Percentiles rank a stretch among this genome's conserved stretches.
Evolutionary conservation across 2,329 filamentous ascomycete species (phyloP).

Genomic region (Alternaria ethzedia): DNA sequence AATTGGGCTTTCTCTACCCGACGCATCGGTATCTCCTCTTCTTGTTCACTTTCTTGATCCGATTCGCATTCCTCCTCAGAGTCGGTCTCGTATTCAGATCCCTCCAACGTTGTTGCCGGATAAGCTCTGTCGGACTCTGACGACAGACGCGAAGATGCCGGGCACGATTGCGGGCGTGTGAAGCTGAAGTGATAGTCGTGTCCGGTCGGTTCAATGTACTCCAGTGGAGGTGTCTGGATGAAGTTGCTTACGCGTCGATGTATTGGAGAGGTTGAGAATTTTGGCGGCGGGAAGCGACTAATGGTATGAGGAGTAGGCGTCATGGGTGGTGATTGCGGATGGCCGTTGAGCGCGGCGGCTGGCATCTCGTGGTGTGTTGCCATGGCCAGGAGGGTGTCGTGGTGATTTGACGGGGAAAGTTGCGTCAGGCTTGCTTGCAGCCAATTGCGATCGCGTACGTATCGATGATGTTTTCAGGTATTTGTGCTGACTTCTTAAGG

Average conservation of each 20-base stretch:
- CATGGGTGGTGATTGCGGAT: conserved; percentile 47
- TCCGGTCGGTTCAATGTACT: conserved; percentile 47
- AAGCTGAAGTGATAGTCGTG: conserved; percentile 45
- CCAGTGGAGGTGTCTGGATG: conserved; percentile 46
- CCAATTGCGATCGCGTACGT: conserved; percentile 41
- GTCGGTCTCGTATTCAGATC: conserved; percentile 36
- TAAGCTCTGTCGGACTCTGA: conserved; percentile 45
- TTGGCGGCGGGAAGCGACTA: conserved; percentile 35
- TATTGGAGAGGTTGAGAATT: conserved; percentile 41
- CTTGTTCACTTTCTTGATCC: conserved; percentile 38
- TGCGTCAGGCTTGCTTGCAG: conserved; percentile 38
- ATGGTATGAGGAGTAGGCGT: conserved; percentile 40
- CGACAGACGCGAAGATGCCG: conserved; percentile 47
- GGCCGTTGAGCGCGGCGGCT: conserved; percentile 37
- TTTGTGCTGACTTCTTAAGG: conserved; percentile 35
- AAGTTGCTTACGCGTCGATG: conserved; percentile 44
- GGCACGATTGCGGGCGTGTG: conserved; percentile 42
- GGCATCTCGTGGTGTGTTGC: conserved; percentile 39
- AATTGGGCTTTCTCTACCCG: conserved; percentile 44
- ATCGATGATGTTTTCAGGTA: conserved; percentile 29
- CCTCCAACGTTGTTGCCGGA: conserved; percentile 39
- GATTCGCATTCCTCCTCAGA: conserved; percentile 27
- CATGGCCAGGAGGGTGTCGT: conserved; percentile 36
- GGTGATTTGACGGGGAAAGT: conserved; percentile 34
- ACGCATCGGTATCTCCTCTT: conserved; percentile 31